A percentile compares a stretch with the other conserved stretches of the same genome.
Conservation (phyloP, 2,329 filamentous ascomycete genomes). For the Aureobasidium sp. region DNA sequence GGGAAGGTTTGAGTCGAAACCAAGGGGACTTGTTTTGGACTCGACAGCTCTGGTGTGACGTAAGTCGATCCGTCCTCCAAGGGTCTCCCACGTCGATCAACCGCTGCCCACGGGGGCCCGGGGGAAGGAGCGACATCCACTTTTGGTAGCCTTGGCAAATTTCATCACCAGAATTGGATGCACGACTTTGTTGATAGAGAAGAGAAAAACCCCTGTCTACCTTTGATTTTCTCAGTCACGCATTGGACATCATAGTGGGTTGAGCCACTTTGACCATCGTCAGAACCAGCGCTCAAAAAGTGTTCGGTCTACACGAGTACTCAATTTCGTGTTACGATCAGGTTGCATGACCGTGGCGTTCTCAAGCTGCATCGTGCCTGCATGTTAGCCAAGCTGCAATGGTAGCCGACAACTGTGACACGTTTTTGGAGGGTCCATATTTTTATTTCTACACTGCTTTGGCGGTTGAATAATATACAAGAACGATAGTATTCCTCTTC, state of each 20-base stretch:
- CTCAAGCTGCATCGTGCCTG: background rate
- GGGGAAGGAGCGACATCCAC: background rate
- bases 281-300: background rate
- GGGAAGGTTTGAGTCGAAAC: background rate
- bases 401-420: background rate
- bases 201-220: too few species aligned
- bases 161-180: too few species aligned
- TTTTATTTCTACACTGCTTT: background rate
- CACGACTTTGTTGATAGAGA: too few species aligned
- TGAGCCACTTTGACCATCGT: background rate
- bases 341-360: background rate
- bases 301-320: background rate
- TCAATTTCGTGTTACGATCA: background rate
- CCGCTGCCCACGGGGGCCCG: background rate
- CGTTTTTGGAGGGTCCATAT: background rate
- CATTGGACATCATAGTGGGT: too few species aligned
- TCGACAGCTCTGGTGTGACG: background rate
- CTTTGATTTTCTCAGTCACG: background rate
- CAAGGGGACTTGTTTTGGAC: slow-evolving; percentile 6
- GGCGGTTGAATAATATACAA: slow-evolving; percentile 4
- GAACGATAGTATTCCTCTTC: background rate
- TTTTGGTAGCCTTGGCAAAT: too few species aligned
- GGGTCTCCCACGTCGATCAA: background rate
- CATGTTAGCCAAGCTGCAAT: background rate
- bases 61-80: background rate